Base-by-base conservation (phyloP, 208 protist genomes). In the Acanthamoeba royreba region DNA sequence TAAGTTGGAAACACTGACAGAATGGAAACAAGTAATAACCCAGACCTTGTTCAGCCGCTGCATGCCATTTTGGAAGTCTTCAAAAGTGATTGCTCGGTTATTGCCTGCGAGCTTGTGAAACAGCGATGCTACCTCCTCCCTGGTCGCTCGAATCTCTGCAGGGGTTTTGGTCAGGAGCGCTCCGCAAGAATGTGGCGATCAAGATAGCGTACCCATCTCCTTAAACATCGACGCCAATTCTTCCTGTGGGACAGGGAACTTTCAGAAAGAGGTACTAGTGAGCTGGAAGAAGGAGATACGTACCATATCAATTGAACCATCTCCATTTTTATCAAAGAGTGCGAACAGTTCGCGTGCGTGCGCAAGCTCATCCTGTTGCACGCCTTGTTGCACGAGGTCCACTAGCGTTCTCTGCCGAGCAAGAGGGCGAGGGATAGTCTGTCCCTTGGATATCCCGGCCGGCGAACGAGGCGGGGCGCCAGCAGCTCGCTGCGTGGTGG, bases 231-330 rank as follows among this genome's bases (percentile, higher is more conserved):
- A n/a, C 19, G 22, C 33, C 42, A 86, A 25, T 49, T 86, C 77
- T 28, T 45, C 46, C 77, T 86, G 38, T 11, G 49, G 2, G 13
- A 11, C 3, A 42, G 9, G 74, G 46, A 49, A 49, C 11, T 0
- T 35, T 1, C 8, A 2, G 69, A 81, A 83, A 83, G n/a, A 25
- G 0, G 33, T 45, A 28, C 35, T n/a, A 43, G 0, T 33, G 69
- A 33, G 69, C 35, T 11, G 22, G 15, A 33, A 8, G 66, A 77
- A 77, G 11, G 28, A n/a, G 28, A 31, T 5, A 86, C 25, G 77
- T 49, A 86, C 77, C 77, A 28, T 86, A 52, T 86, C 77, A 55
- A 86, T 86, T 13, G 77, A 86, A 4, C 77, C 77, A 38, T 86
- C 46, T 53, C 43, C 42, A 25, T 86, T 52, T 42, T 86, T 86